A percentile compares a stretch with the other conserved stretches of the same genome.
phyloP scores from a whole-genome alignment of 108 stramenopile species.

The Seminavis robusta region DNA sequence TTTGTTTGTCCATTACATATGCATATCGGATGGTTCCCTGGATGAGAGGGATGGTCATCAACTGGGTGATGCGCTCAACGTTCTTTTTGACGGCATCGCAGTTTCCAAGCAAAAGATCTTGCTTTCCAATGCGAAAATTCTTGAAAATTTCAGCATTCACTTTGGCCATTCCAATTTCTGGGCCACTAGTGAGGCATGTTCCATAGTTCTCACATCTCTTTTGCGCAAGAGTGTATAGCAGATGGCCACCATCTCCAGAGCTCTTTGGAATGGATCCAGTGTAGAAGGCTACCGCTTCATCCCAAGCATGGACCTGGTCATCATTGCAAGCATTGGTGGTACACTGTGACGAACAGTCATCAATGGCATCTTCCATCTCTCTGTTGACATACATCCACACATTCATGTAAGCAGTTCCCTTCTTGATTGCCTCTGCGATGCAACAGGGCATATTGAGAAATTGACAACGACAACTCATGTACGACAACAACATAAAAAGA shows the following conservation, averaged over 20 bases:
- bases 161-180: conserved; percentile 43
- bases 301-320: conserved; percentile 64
- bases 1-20: conserved; percentile 35
- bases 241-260: conserved; percentile 50
- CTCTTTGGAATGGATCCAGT: conserved; percentile 51
- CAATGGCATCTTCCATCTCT: conserved; percentile 62
- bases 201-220: conserved; percentile 67
- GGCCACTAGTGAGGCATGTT: conserved; percentile 54
- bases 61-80: conserved; percentile 38
- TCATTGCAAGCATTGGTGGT: conserved; percentile 54
- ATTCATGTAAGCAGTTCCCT: conserved; percentile 61
- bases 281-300: conserved; percentile 60
- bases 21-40: conserved; percentile 74
- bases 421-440: conserved; percentile 53
- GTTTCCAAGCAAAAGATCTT: conserved; percentile 34
- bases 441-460: background rate
- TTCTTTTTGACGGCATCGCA: conserved; percentile 44
- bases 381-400: conserved; percentile 69
- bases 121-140: conserved; percentile 46
- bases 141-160: conserved; percentile 60
- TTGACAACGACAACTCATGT: background rate
- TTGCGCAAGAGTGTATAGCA: conserved; percentile 67
- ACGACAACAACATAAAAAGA: background rate
- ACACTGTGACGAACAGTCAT: conserved; percentile 56
- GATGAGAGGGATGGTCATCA: conserved; percentile 73